Conservation (phyloP, 129 eudicot genomes). For the Helichrysum umbraculigerum region DNA sequence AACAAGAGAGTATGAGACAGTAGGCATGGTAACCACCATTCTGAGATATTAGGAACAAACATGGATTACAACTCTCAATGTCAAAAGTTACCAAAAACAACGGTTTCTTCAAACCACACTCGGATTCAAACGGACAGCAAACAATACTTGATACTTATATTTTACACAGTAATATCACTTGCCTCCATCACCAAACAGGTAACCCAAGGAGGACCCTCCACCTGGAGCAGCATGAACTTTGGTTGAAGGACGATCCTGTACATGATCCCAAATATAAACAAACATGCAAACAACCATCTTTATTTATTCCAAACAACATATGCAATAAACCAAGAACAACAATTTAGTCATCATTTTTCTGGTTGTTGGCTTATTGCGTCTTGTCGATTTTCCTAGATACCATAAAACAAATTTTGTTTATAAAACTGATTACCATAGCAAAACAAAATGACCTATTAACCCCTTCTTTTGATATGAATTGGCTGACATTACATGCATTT, state of each 20-base stretch:
- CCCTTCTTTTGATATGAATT: neutral
- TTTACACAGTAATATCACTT: constrained; percentile 35
- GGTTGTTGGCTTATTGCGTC: neutral
- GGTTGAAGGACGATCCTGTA: constrained; percentile 71
- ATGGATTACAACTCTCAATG: constrained; percentile 23
- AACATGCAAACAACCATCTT: neutral
- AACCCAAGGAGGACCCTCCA: constrained; percentile 67
- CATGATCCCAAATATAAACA: constrained; percentile 4
- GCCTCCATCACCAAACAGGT: constrained; percentile 68
- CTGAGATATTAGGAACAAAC: constrained; percentile 2
- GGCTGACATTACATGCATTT: neutral
- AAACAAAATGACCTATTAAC: too few relatives aligned
- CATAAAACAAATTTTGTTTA: neutral
- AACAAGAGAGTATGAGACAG: neutral
- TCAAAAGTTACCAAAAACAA: constrained; percentile 13
- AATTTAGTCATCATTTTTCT: neutral
- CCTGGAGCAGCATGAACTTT: constrained; percentile 77
- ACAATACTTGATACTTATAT: constrained; percentile 27
- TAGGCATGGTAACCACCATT: neutral
- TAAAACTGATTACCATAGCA: too few relatives aligned
- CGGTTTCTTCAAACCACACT: constrained; percentile 32
- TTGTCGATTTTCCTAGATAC: neutral
- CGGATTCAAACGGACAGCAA: constrained; percentile 13
- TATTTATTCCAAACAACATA: neutral
- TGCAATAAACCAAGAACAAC: neutral